Percentiles rank a stretch among this genome's conserved stretches.
phyloP scores from a whole-genome alignment of 495 filamentous ascomycete species.

The Trypethelium eluteriae region DNA sequence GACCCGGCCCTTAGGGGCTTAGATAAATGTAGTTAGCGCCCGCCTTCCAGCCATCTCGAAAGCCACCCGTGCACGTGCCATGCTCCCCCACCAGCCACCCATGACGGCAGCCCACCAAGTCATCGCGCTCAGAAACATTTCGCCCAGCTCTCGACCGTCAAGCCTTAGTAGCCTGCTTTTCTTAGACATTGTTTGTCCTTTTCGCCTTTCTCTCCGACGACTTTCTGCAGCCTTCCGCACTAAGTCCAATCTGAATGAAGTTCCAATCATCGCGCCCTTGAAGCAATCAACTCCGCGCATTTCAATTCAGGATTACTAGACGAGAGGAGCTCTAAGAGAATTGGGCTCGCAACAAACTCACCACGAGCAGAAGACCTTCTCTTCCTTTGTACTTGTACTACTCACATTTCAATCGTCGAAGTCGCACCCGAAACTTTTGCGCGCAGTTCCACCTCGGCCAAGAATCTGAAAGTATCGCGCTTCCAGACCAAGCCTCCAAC shows the following conservation, averaged over 20 bases:
- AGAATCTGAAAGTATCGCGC: no score
- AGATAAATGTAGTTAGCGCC: background rate
- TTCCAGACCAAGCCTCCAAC: no score
- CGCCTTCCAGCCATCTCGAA: background rate
- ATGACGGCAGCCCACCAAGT: conserved; percentile 3
- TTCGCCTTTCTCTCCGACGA: background rate
- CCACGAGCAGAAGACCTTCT: background rate
- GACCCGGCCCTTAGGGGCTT: background rate
- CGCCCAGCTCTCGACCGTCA: background rate
- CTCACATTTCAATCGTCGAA: no score
- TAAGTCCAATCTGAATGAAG: background rate
- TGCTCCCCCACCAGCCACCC: conserved; percentile 3
- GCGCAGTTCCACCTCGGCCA: no score
- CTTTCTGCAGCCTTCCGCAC: background rate
- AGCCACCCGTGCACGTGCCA: background rate
- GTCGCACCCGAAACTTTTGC: no score
- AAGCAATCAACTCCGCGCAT: background rate
- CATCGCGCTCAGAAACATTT: background rate
- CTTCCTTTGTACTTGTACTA: no score
- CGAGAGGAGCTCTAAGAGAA: background rate
- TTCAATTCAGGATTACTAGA: background rate
- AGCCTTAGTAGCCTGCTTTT: no score
- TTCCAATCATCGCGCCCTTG: background rate
- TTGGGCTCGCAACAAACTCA: background rate
- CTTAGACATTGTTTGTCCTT: background rate